phyloP scores from a whole-genome alignment of 1,284 basidiomycete genomes.

The Leucoagaricus sp. region DNA sequence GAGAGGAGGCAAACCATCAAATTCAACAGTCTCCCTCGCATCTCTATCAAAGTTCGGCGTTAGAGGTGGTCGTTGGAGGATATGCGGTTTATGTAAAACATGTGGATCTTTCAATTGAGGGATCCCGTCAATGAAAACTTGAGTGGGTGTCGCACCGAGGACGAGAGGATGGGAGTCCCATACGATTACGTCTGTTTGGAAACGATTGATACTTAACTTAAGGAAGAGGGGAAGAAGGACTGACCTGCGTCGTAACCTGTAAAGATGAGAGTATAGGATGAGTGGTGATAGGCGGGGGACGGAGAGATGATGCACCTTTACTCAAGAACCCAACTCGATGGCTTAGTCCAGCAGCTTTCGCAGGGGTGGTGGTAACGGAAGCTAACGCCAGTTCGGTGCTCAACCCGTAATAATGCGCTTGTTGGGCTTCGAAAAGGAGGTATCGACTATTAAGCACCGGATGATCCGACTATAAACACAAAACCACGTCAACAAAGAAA shows the following conservation, averaged over 20 bases:
- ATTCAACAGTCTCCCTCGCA: slow-evolving; percentile 37
- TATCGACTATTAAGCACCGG: slow-evolving; percentile 66
- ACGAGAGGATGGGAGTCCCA: slow-evolving; percentile 69
- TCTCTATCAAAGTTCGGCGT: slow-evolving; percentile 33
- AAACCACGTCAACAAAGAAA: slow-evolving; percentile 46
- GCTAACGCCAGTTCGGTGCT: slow-evolving; percentile 49
- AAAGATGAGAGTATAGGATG: too few relatives aligned
- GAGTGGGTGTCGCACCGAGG: slow-evolving; percentile 61
- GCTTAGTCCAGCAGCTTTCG: slow-evolving; percentile 62
- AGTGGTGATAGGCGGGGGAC: too few relatives aligned
- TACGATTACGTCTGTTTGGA: slow-evolving; percentile 48
- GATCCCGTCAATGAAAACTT: too few relatives aligned
- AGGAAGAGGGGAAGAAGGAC: too few relatives aligned
- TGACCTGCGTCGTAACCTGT: too few relatives aligned
- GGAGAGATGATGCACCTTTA: too few relatives aligned
- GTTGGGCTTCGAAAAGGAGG: slow-evolving; percentile 74
- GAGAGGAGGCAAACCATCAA: slow-evolving; percentile 63
- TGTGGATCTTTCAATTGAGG: slow-evolving; percentile 37
- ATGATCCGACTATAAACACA: too few relatives aligned
- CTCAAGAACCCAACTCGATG: too few relatives aligned
- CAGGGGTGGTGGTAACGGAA: slow-evolving; percentile 69
- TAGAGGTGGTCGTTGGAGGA: slow-evolving; percentile 36
- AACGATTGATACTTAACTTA: too few relatives aligned
- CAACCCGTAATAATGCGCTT: slow-evolving; percentile 69
- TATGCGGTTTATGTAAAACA: slow-evolving; percentile 43